Conservation (phyloP, 257 asterid species). For the Fraxinus anomala region DNA sequence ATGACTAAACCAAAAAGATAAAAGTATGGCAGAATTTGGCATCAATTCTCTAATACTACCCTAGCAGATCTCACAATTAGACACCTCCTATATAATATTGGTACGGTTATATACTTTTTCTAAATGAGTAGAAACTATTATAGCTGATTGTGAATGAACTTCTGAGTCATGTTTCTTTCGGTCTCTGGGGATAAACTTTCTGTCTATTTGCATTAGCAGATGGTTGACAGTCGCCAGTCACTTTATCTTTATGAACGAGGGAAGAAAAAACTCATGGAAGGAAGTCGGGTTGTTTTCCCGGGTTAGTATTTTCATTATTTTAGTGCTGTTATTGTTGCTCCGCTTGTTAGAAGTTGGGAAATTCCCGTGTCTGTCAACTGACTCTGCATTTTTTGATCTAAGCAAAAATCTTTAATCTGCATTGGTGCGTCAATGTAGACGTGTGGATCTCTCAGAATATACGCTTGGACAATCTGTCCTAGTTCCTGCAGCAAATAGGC, state of each 20-base stretch:
- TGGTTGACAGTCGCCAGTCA: slow-evolving; percentile 58
- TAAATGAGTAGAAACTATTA: neutral
- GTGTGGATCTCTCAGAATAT: neutral
- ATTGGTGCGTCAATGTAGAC: neutral
- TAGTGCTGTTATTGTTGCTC: neutral
- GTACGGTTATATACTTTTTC: neutral
- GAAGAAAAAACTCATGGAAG: slow-evolving; percentile 82
- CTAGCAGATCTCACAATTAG: neutral
- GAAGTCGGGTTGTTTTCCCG: slow-evolving; percentile 71
- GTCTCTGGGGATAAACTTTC: neutral
- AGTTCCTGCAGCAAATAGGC: neutral
- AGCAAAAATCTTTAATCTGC: neutral
- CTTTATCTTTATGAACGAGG: slow-evolving; percentile 84
- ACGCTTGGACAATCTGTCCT: neutral
- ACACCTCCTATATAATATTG: neutral
- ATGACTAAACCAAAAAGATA: neutral
- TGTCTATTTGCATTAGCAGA: slow-evolving; percentile 39
- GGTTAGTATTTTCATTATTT: slow-evolving; percentile 52
- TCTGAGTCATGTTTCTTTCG: slow-evolving; percentile 4
- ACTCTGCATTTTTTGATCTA: neutral
- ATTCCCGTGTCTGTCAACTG: neutral
- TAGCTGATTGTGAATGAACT: neutral
- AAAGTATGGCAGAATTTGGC: neutral
- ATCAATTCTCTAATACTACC: neutral
- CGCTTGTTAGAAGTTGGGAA: slow-evolving; percentile 11